phyloP scores from a whole-genome alignment of 257 asterid genomes.

The Hygrophila difformis region DNA sequence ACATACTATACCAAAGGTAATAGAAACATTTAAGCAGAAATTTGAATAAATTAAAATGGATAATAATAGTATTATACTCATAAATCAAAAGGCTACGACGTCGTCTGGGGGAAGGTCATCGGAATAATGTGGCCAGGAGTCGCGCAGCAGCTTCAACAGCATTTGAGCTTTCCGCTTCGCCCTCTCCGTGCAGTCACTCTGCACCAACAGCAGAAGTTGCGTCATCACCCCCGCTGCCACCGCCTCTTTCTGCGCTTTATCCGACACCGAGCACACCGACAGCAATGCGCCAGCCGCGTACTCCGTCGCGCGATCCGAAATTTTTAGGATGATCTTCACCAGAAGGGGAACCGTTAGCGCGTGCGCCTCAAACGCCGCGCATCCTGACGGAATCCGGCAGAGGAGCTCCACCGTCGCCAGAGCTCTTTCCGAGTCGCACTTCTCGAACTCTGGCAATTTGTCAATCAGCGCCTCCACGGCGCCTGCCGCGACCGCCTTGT shows the following conservation, averaged over 20 bases:
- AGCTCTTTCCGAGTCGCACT: constrained; percentile 91
- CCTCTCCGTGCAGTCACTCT: constrained; percentile 95
- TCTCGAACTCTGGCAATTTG: constrained; percentile 59
- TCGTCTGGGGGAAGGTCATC: constrained; percentile 56
- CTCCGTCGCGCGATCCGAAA: constrained; percentile 92
- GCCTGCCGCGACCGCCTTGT: constrained; percentile 73
- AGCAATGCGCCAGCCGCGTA: constrained; percentile 90
- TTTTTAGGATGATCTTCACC: constrained; percentile 59
- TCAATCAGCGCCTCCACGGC: constrained; percentile 65
- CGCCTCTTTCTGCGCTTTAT: constrained; percentile 50
- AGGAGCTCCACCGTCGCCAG: constrained; percentile 93
- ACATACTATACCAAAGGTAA: too few species aligned
- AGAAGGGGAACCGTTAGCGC: constrained; percentile 77
- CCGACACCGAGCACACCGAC: constrained; percentile 73
- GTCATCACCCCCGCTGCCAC: constrained; percentile 78
- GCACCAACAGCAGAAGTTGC: constrained; percentile 72
- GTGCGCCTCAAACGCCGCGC: constrained; percentile 62
- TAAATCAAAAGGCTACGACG: constrained; percentile 70
- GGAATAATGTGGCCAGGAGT: constrained; percentile 77
- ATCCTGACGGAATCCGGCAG: constrained; percentile 69
- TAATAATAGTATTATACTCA: too few species aligned
- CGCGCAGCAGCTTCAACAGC: constrained; percentile 75
- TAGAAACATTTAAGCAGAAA: too few species aligned
- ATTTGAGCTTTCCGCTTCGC: constrained; percentile 93
- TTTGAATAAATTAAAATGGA: too few species aligned